A percentile compares a stretch with the other conserved stretches of the same genome.
Conservation (phyloP, 2,329 filamentous ascomycete species). For the Colletotrichum sojae region DNA sequence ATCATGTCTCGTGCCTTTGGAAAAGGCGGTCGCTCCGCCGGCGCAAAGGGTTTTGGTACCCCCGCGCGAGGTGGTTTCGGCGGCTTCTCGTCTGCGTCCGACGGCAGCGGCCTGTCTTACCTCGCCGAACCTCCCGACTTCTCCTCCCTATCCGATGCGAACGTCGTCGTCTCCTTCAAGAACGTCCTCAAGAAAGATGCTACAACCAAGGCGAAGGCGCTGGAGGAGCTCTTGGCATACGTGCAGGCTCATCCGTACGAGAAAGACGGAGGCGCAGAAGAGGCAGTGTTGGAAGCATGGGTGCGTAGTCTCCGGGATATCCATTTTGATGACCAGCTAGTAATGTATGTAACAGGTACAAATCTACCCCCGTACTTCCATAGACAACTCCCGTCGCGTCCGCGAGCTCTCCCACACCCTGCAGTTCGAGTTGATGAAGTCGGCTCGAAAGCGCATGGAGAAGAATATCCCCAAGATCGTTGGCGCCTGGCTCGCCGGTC, state of each 20-base stretch:
- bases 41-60: conserved; percentile 36
- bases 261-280: conserved; percentile 76
- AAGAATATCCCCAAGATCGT: conserved; percentile 83
- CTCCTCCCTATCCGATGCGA: conserved; percentile 81
- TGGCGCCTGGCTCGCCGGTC: conserved; percentile 91
- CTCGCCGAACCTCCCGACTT: conserved; percentile 89
- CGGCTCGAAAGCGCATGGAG: conserved; percentile 85
- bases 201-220: conserved; percentile 89
- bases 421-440: conserved; percentile 74
- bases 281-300: conserved; percentile 90
- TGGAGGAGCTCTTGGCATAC: conserved; percentile 85
- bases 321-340: conserved; percentile 50
- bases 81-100: conserved; percentile 56
- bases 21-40: conserved; percentile 34
- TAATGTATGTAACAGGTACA: conserved; percentile 73
- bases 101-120: conserved; percentile 79
- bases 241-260: conserved; percentile 69
- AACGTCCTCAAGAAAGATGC: conserved; percentile 93
- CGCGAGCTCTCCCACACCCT: conserved; percentile 87
- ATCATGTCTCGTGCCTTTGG: conserved; percentile 40
- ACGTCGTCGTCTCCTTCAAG: conserved; percentile 91
- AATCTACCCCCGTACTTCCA: conserved; percentile 89
- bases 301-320: conserved; percentile 63
- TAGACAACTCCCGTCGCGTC: conserved; percentile 89
- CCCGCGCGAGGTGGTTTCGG: conserved; percentile 51